Base-by-base conservation (phyloP, 352 stramenopile genomes). In the Peronosclerospora sorghi region DNA sequence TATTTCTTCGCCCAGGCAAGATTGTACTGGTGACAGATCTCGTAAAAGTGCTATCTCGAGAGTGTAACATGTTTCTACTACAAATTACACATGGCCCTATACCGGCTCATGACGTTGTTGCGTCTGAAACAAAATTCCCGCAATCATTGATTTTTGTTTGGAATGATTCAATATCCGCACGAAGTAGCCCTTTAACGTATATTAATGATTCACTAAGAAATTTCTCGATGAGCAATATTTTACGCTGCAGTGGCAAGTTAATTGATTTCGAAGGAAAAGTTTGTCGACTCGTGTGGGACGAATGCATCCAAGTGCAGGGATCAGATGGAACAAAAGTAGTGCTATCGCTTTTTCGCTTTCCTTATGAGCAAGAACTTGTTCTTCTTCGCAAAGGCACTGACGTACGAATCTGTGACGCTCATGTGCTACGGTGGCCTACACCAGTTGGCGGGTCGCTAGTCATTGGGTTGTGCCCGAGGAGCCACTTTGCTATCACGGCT, bases 11-110 rank as follows among this genome's bases (percentile, higher is more conserved):
- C 9, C 66, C 64, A 8, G 63, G 70, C 10, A 46, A 62, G 23
- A 35, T 60, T 0, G 48, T 82, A 15, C 35, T 86, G 4, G 1
- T 84, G 10, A 80, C 76, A 5, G 68, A 88, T 56, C 23, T 85
- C 12, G 57, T 77, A 15, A 86, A 85, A 39, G 63, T 88, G 0
- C 65, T 66, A 41, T 80, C 71, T 10, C 53, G 66, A 41, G 73
- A 86, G 28, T 75, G 69, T 45, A 58, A 58, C 0, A 56, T 77
- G 32, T 80, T 83, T 47, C 52, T 88, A 34, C 64, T 88, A 8
- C 70, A 84, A 54, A 52, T 58, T 18, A 69, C 60, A 17, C 35
- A 43, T 14, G 26, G 34, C 20, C n/a, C 45, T 13, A 7, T 26
- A 26, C 23, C 30, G 17, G n/a, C 10, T 6, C 32, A 23, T 10